phyloP scores from a whole-genome alignment of 352 stramenopile genomes.

The Pseudoperonospora humuli region DNA sequence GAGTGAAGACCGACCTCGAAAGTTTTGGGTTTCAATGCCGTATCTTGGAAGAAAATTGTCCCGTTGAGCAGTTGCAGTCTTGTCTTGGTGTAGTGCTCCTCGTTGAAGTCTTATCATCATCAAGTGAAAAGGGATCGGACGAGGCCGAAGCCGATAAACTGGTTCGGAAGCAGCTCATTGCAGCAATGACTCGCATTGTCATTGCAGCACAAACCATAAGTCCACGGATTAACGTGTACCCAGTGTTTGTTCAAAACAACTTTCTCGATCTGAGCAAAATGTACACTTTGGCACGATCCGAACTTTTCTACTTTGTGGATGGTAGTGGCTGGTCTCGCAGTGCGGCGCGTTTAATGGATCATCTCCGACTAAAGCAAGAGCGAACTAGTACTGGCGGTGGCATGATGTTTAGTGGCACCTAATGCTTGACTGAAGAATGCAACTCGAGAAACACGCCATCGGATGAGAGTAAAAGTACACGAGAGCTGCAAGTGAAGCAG shows the following conservation, averaged over 20 bases:
- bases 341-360: slow-evolving; percentile 32
- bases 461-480: too few relatives aligned
- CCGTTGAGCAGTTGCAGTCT: slow-evolving; percentile 27
- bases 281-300: slow-evolving; percentile 58
- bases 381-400: slow-evolving; percentile 13
- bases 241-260: slow-evolving; percentile 46
- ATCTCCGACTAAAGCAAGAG: slow-evolving; percentile 33
- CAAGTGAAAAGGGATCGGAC: slow-evolving; percentile 13
- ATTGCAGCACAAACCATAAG: slow-evolving; percentile 19
- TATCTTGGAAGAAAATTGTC: slow-evolving; percentile 15
- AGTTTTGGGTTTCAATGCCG: slow-evolving; percentile 17
- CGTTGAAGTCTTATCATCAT: slow-evolving; percentile 17
- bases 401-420: slow-evolving; percentile 2
- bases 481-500: too few relatives aligned
- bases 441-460: not conserved
- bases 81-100: slow-evolving; percentile 28
- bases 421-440: not conserved
- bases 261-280: slow-evolving; percentile 68
- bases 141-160: slow-evolving; percentile 23
- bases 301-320: slow-evolving; percentile 65
- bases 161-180: slow-evolving; percentile 30
- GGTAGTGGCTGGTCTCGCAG: slow-evolving; percentile 36
- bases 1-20: slow-evolving; percentile 23
- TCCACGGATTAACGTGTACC: slow-evolving; percentile 35
- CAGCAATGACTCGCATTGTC: slow-evolving; percentile 34